Base-by-base conservation (phyloP, 768 basidiomycete genomes). In the Candolleomyces eurysporus region DNA sequence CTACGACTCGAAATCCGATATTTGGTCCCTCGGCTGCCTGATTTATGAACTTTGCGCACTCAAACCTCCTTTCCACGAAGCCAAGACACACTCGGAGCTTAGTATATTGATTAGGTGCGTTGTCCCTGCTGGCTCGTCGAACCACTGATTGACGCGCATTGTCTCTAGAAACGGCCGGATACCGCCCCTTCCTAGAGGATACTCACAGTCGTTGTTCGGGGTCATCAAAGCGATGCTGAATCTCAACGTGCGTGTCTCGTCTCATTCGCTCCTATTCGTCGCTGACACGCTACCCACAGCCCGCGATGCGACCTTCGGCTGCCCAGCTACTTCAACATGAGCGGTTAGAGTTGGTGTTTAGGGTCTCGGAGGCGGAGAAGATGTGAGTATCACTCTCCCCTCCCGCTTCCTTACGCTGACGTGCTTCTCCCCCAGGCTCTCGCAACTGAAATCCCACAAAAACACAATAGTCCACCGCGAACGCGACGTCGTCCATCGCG, bases 1-100 rank as follows among this genome's bases (percentile, higher is more conserved):
- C 3, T 99, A 99, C 75, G 97, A 98, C 76, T 90, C 93, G 8
- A 99, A 98, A 76, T 95, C 92, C 0, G 97, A 99, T 69, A 98
- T 99, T 52, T 99, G 97, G 97, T 96, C 94, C 4, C 82, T 98
- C 31, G 97, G 96, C 1, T 99, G 97, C 75, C 82, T 98, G 32
- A 92, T 98, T 26, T 98, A 92, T 72, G 97, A 98, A 75, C 84
- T 98, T 43, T 98, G 96, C 65, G 94, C 96, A 0, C 80, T 95
- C 57, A 91, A 91, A 66, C 95, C 95, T 0, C 95, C 94, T 5
- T 97, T 97, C 69, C 90, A 95, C 66, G 93, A 93, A 73, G 94
- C 94, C 1, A 90, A 92, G 72, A 96, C 95, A 0, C 93, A 96
- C 62, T 81, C 84, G 1, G 94, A 97, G 69, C 81, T 96, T 10